Conservation (phyloP, 73 alveolate genomes). For the Paraurostyla sp. region DNA sequence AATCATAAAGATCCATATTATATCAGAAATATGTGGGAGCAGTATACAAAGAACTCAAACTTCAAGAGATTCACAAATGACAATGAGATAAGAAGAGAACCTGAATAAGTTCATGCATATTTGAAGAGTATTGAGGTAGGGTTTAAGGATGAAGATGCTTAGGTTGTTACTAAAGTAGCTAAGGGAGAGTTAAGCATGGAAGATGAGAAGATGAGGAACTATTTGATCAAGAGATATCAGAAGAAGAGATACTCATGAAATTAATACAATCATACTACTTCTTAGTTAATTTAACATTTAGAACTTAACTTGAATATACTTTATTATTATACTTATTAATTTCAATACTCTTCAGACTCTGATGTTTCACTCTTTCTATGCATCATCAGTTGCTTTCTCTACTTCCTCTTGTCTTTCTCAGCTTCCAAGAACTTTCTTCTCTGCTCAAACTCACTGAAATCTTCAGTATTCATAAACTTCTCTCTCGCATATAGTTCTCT, state of each 20-base stretch:
- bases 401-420: constrained; percentile 11
- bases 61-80: constrained; percentile 3
- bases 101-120: constrained; percentile 46
- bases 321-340: not conserved
- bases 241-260: constrained; percentile 51
- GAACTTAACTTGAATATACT: not conserved
- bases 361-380: not conserved
- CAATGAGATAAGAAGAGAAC: constrained; percentile 34
- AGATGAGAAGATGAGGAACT: constrained; percentile 20
- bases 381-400: constrained; percentile 39
- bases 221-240: constrained; percentile 35
- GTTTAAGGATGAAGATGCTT: constrained; percentile 1
- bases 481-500: constrained; percentile 49
- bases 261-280: not conserved
- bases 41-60: constrained; percentile 29
- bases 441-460: constrained; percentile 47
- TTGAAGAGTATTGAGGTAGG: constrained; percentile 43
- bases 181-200: constrained; percentile 9
- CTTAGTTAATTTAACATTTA: not conserved
- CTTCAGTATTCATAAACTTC: constrained; percentile 48
- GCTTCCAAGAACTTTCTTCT: not conserved
- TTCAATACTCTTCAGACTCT: not conserved
- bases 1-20: not conserved
- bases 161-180: not conserved
- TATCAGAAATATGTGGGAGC: constrained; percentile 39